Evolutionary conservation across 2,329 filamentous ascomycete species (phyloP), one percentile per base, ranked within the genome.

Genomic region (Davidsoniella neocaledoniae): DNA sequence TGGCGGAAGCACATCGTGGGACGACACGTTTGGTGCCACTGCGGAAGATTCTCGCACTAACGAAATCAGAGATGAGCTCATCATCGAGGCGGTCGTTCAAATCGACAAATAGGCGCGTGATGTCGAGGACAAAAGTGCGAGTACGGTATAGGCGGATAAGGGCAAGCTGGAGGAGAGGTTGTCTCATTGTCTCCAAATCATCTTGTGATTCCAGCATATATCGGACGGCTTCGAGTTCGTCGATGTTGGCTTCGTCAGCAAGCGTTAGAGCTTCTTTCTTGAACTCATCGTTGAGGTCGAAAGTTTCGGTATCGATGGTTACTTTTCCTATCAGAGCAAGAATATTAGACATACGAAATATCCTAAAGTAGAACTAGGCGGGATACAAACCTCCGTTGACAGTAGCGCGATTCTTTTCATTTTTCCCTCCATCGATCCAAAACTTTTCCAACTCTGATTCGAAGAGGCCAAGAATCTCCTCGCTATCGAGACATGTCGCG

Each of bases 81-180:
- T 48, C 37, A 37, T 69, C 66, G 21, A 61, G 55, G 5, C 58
- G 70, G 51, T 79, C 72, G 10, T 78, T 73, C 48, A 85, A 70
- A 58, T 83, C 53, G 53, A 94, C 70, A 50, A 94, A 73, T 26
- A 95, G 71, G 48, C 88, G 81, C 58, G 95, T 69, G 58, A 82
- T 86, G 62, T 94, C 85, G 33, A 96, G 76, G 40, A 93, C 67
- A 58, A 82, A 86, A 59, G 84, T 82, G 55, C 90, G 79, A 57
- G 85, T 79, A 58, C 88, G 80, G 64, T 98, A 90, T 63, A 93
- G 94, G 56, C 81, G 78, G 59, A 96, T 83, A 55, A 95, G 76
- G 53, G 83, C 83, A 57, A 83, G 82, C 61, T 88, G 80, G 49
- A 86, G 72, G 53, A 85, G 72, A 2, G 85, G 73, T 21, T 85